Conservation (phyloP, 768 basidiomycete species). For the Guyanaporus albipodus region DNA sequence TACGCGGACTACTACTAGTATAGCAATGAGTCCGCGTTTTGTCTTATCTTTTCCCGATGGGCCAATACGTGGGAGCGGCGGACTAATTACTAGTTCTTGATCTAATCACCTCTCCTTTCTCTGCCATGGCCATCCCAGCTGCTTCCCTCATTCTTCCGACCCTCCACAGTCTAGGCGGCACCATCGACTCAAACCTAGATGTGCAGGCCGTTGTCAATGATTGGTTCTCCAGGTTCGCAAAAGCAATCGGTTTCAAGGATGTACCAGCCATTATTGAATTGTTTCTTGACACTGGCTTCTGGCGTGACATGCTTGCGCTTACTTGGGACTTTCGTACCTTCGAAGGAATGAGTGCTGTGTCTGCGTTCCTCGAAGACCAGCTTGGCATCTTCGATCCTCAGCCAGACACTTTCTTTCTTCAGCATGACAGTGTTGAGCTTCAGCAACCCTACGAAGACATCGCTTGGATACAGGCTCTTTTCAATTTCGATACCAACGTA, state of each 20-base stretch:
- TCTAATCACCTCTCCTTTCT: background rate
- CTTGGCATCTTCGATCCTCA: constrained; percentile 28
- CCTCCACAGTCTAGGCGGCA: constrained; percentile 19
- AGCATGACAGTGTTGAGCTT: constrained; percentile 16
- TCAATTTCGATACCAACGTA: constrained; percentile 42
- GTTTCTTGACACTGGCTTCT: constrained; percentile 39
- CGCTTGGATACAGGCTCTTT: constrained; percentile 40
- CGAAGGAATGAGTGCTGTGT: constrained; percentile 39
- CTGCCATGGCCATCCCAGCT: constrained; percentile 7
- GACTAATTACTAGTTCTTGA: background rate
- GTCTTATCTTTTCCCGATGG: background rate
- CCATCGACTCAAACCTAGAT: constrained; percentile 33
- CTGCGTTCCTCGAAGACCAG: constrained; percentile 44
- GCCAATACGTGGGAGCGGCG: background rate
- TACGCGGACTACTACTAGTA: too few relatives aligned
- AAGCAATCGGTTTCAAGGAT: constrained; percentile 32
- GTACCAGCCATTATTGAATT: constrained; percentile 34
- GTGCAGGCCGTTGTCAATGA: constrained; percentile 31
- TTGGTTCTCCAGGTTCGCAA: constrained; percentile 42
- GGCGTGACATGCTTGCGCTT: constrained; percentile 59
- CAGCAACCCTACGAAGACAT: constrained; percentile 34
- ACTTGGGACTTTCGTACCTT: constrained; percentile 65
- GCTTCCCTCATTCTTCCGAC: constrained; percentile 19
- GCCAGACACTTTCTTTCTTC: constrained; percentile 22
- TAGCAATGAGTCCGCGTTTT: background rate